Percentiles rank a stretch among this genome's conserved stretches.
Evolutionary conservation across 352 stramenopile genomes (phyloP).

Genomic region (Globisporangium ultimum): DNA sequence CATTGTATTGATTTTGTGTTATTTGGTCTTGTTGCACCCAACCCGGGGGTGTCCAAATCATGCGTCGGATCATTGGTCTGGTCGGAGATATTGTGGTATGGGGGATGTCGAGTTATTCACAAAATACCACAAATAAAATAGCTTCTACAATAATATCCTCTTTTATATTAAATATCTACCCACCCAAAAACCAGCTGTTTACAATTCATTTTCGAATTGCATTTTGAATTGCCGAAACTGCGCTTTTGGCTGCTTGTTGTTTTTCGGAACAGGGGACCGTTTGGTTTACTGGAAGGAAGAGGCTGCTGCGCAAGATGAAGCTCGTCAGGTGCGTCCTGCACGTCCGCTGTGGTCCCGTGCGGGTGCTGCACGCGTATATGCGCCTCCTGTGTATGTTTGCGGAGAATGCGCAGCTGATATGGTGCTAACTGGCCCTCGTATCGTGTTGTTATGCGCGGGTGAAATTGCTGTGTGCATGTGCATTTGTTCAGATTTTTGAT

Average conservation of each 20-base stretch:
- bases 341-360: background rate
- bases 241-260: background rate
- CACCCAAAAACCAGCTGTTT: too few species aligned
- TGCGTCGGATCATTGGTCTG: too few species aligned
- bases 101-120: too few species aligned
- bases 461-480: background rate
- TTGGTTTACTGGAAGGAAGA: constrained; percentile 4
- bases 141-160: too few species aligned
- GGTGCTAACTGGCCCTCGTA: background rate
- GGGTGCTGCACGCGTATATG: background rate
- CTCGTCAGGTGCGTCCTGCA: constrained; percentile 3
- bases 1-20: too few species aligned
- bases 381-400: background rate
- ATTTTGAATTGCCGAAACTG: background rate
- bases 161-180: too few species aligned
- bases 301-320: constrained; percentile 6
- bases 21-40: too few species aligned
- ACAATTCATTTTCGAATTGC: background rate
- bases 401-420: background rate
- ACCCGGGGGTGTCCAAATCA: too few species aligned
- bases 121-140: too few species aligned
- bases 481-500: constrained; percentile 89
- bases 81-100: too few species aligned
- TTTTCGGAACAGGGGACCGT: background rate
- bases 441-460: background rate